Evolutionary conservation across 441 rosid genomes (phyloP).

Genomic region (Erodium trifolium): DNA sequence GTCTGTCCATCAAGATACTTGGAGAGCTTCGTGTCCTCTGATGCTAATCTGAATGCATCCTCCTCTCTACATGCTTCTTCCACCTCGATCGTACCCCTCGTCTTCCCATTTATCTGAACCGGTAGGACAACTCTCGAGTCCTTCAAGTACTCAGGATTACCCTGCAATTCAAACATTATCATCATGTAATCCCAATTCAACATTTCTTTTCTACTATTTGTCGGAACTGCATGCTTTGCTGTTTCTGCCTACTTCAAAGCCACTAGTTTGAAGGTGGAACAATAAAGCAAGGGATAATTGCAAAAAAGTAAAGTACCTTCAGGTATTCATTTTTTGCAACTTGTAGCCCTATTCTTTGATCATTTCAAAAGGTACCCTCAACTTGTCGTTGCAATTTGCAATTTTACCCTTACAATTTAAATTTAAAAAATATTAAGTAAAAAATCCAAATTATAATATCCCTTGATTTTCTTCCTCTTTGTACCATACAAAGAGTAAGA

Average conservation of each 20-base stretch:
- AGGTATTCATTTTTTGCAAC: no score
- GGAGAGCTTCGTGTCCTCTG: conserved; percentile 50
- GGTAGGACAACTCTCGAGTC: conserved; percentile 57
- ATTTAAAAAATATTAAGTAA: no score
- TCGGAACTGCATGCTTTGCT: neutral
- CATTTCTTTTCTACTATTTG: neutral
- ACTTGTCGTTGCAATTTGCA: no score
- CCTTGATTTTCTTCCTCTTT: no score
- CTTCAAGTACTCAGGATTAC: conserved; percentile 54
- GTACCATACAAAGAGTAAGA: no score
- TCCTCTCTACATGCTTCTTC: conserved; percentile 84
- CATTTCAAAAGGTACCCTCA: no score
- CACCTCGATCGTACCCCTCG: conserved; percentile 76
- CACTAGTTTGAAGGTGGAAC: neutral
- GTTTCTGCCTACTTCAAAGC: no score
- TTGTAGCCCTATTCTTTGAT: no score
- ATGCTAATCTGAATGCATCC: conserved; percentile 60
- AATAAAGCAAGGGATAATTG: no score
- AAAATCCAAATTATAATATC: no score
- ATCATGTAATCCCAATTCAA: neutral
- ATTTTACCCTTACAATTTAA: no score
- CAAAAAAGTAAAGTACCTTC: no score
- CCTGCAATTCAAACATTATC: conserved; percentile 34
- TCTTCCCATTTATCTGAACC: conserved; percentile 94
- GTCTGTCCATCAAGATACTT: conserved; percentile 57